Evolutionary conservation across 2,329 filamentous ascomycete species (phyloP).

Genomic region (Alternaria sp.): DNA sequence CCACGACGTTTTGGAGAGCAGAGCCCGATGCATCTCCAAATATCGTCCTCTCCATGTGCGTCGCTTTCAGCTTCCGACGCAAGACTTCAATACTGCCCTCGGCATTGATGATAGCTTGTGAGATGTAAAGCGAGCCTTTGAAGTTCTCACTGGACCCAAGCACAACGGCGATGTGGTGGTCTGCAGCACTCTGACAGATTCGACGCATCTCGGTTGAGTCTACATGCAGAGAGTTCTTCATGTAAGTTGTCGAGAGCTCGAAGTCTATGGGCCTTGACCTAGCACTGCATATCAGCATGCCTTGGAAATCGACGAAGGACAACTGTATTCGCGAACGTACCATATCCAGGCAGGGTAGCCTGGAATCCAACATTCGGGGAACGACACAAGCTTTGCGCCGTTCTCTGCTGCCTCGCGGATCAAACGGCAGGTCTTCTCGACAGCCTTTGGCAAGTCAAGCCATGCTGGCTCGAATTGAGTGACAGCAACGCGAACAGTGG

Average conservation of each 20-base stretch:
- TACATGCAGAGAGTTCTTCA: slow-evolving; percentile 52
- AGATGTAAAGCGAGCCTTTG: slow-evolving; percentile 49
- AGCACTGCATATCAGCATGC: background rate
- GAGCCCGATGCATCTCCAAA: slow-evolving; percentile 50
- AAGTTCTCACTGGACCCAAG: slow-evolving; percentile 51
- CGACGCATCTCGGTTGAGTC: slow-evolving; percentile 53
- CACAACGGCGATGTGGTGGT: slow-evolving; percentile 44
- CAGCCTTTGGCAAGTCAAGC: slow-evolving; percentile 63
- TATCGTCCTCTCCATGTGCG: slow-evolving; percentile 53
- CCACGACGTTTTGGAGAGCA: slow-evolving; percentile 45
- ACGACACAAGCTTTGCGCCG: slow-evolving; percentile 61
- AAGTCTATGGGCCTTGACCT: slow-evolving; percentile 53
- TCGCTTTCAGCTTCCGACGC: slow-evolving; percentile 52
- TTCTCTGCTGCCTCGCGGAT: slow-evolving; percentile 63
- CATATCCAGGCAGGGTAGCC: slow-evolving; percentile 57
- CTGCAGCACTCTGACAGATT: slow-evolving; percentile 48
- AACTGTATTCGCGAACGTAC: slow-evolving; percentile 33
- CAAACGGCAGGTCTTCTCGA: slow-evolving; percentile 64
- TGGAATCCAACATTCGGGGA: slow-evolving; percentile 56
- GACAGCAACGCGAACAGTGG: slow-evolving; percentile 53
- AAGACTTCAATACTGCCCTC: slow-evolving; percentile 46
- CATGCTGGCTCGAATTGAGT: slow-evolving; percentile 67
- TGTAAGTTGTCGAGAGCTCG: slow-evolving; percentile 50
- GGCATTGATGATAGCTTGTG: slow-evolving; percentile 47
- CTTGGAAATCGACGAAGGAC: background rate